A percentile compares a stretch with the other conserved stretches of the same genome.
Evolutionary conservation across 306 rosid species (phyloP).

Genomic region (Quercus wislizeni): DNA sequence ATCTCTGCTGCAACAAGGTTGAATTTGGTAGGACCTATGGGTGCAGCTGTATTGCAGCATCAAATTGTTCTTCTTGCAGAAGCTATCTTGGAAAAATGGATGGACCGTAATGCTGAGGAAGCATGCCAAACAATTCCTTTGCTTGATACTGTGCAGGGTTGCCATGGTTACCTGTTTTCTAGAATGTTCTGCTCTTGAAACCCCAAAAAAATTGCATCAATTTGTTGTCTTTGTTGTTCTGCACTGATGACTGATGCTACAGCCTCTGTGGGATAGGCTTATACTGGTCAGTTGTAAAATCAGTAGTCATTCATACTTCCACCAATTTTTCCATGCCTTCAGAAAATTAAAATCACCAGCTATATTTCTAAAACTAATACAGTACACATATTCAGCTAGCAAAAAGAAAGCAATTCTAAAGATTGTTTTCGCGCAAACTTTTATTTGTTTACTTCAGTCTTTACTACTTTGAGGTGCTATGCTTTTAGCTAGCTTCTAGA

Average conservation of each 20-base stretch:
- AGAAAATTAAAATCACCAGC: too few relatives aligned
- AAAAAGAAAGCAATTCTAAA: too few relatives aligned
- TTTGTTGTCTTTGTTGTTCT: background rate
- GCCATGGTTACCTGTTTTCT: constrained; percentile 79
- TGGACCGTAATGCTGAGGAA: constrained; percentile 53
- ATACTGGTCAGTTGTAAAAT: too few relatives aligned
- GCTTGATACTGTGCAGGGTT: constrained; percentile 81
- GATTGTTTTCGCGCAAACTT: too few relatives aligned
- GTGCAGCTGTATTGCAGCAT: constrained; percentile 81
- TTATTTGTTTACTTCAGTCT: too few relatives aligned
- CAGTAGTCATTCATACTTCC: too few relatives aligned
- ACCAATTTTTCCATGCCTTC: too few relatives aligned
- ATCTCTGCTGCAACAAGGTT: constrained; percentile 90
- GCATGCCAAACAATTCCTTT: constrained; percentile 71
- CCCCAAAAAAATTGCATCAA: background rate
- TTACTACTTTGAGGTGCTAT: too few relatives aligned
- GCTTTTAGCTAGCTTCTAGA: too few relatives aligned
- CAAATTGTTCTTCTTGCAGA: constrained; percentile 64
- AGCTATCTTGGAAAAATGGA: constrained; percentile 54
- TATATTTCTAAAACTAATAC: too few relatives aligned
- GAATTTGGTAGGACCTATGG: constrained; percentile 77
- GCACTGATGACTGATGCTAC: background rate
- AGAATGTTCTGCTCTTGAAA: constrained; percentile 67
- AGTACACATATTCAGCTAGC: too few relatives aligned
- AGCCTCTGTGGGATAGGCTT: background rate